Evolutionary conservation across 768 basidiomycete species (phyloP).

Genomic region (Guyanaporus albipodus): DNA sequence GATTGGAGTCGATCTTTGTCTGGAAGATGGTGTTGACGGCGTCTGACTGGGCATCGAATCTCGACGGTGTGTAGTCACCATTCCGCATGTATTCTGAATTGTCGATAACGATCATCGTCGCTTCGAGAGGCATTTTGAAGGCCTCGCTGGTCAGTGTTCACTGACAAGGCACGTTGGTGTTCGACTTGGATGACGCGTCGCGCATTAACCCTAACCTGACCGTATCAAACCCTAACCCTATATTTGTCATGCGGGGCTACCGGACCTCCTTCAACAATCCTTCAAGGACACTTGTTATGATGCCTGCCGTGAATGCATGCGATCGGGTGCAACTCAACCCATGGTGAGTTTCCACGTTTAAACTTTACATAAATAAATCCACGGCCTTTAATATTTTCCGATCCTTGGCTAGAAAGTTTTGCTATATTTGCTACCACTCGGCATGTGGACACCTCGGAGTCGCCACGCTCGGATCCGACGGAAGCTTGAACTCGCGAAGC

Average conservation of each 20-base stretch:
- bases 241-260: background rate
- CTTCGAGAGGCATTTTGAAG: conserved; percentile 87
- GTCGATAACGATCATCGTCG: conserved; percentile 96
- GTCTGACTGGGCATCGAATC: conserved; percentile 89
- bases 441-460: no score
- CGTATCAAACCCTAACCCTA: conserved; percentile 10
- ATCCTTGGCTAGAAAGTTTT: no score
- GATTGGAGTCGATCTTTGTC: conserved; percentile 92
- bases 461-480: no score
- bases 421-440: no score
- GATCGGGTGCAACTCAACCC: no score
- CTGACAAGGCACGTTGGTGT: conserved; percentile 3
- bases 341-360: no score
- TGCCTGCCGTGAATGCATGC: no score
- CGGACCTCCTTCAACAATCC: no score
- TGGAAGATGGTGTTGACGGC: conserved; percentile 87
- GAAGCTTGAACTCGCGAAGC: no score
- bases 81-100: conserved; percentile 98
- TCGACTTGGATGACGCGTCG: conserved; percentile 28
- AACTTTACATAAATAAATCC: no score
- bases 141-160: conserved; percentile 12
- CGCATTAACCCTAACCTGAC: conserved; percentile 19
- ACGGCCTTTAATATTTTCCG: no score
- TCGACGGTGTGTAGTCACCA: conserved; percentile 82
- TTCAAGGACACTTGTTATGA: no score